Base-by-base conservation (phyloP, 1,284 basidiomycete species). In the Trametes hirsuta region DNA sequence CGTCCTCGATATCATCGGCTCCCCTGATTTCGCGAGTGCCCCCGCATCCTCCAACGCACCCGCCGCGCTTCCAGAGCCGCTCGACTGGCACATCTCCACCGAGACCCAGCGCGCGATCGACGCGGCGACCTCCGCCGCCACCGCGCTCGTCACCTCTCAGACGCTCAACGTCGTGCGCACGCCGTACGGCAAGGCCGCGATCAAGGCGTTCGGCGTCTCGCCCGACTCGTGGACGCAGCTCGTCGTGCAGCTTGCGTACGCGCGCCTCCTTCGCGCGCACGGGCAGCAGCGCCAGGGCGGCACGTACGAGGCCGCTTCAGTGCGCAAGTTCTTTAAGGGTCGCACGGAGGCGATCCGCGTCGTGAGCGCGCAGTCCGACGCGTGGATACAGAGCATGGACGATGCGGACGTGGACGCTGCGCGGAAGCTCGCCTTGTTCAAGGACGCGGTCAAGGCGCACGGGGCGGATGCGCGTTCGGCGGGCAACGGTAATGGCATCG, bases 191-290 rank as follows among this genome's bases (percentile, higher is more conserved):
- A 96, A 96, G 76, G 84, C 83, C 37, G 85, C 86, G n/a, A 91
- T 97, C 78, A 97, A 97, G 80, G 77, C 81, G 53, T 93, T 91
- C 70, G 88, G 90, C 48, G 86, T 91, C 24, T 91, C 90, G 21
- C 94, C 94, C 1, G 95, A 97, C 71, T 91, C 90, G n/a, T 97
- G 94, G 93, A 86, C 90, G 34, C 95, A 97, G 77, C 89, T 96
- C 85, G 77, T 91, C 65, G 81, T 96, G 59, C 94, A 97, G 74
- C 79, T 97, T 48, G 94, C 94, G 5, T 94, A 94, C 72, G 84
- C 79, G 62, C 83, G 93, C 8, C 79, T 94, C 53, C 75, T 88
- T 39, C 79, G 61, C 21, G 55, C 68, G 2, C 61, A 66, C 5
- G 71, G 79, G 15, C 67, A 80, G 66, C 75, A 72, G 57, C 71